These are phyloP conservation scores for Plantago ovata DNA, from an alignment of 257 asterid species.

Conservation along the genomic window DNA sequence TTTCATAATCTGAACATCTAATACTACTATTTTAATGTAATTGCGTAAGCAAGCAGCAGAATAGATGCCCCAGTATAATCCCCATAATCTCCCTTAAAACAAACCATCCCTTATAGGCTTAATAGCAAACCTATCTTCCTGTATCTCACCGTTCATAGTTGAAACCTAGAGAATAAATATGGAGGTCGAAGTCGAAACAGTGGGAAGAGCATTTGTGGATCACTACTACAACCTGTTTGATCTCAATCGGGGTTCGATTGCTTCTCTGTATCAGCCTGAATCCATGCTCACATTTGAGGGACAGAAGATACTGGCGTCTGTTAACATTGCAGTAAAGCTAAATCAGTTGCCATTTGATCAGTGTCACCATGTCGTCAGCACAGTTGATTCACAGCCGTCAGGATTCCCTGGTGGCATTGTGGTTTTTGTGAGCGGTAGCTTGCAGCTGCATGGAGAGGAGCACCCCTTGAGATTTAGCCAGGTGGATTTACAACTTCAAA, in stretches of 20 bases:
- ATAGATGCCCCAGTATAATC: too few relatives aligned
- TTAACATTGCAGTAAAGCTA: constrained; percentile 39
- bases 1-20: too few relatives aligned
- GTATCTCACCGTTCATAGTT: not conserved
- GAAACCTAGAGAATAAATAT: not conserved
- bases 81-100: too few relatives aligned
- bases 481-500: too few relatives aligned
- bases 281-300: constrained; percentile 61
- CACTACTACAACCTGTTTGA: constrained; percentile 49
- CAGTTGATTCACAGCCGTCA: constrained; percentile 53
- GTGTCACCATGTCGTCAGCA: constrained; percentile 50
- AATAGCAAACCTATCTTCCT: too few relatives aligned
- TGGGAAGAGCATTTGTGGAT: constrained; percentile 50
- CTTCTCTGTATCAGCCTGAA: constrained; percentile 39
- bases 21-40: too few relatives aligned
- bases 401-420: constrained; percentile 38
- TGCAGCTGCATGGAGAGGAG: constrained; percentile 48
- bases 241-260: constrained; percentile 28
- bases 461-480: constrained; percentile 63
- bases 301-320: constrained; percentile 36
- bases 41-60: too few relatives aligned
- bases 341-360: constrained; percentile 44
- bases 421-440: constrained; percentile 55
- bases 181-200: constrained; percentile 38
- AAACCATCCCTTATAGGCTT: too few relatives aligned